Percentiles rank a stretch among this genome's conserved stretches.
These are phyloP conservation scores for Rhazya stricta DNA, from an alignment of 257 asterid species.

Conservation along the genomic window DNA sequence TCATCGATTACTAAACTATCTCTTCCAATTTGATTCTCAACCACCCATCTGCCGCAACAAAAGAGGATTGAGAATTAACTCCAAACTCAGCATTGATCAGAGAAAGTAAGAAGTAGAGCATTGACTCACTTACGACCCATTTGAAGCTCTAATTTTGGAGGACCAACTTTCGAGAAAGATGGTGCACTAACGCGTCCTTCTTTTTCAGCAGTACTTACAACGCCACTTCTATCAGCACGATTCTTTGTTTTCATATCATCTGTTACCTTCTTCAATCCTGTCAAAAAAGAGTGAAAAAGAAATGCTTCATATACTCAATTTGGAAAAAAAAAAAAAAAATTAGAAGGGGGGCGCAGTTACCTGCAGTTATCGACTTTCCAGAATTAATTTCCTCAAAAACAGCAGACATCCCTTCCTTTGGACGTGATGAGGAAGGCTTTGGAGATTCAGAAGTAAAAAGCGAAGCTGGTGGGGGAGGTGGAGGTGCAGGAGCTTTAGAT, in stretches of 20 bases:
- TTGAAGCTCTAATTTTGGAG: constrained; percentile 93
- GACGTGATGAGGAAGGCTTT: constrained; percentile 70
- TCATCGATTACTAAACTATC: constrained; percentile 83
- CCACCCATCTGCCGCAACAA: constrained; percentile 74
- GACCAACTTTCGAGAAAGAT: constrained; percentile 67
- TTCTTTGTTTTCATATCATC: constrained; percentile 94
- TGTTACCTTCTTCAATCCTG: constrained; percentile 91
- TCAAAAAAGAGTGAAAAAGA: constrained; percentile 6
- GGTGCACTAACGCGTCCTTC: constrained; percentile 44
- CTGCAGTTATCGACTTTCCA: constrained; percentile 74
- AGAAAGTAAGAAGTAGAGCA: constrained; percentile 11
- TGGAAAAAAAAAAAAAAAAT: neutral
- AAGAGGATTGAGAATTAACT: constrained; percentile 17
- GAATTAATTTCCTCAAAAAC: constrained; percentile 83
- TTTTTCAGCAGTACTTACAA: constrained; percentile 57
- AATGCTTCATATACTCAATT: neutral
- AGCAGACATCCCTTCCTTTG: constrained; percentile 92
- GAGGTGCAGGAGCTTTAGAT: constrained; percentile 72
- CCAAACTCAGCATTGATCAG: constrained; percentile 13
- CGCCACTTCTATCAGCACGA: constrained; percentile 65
- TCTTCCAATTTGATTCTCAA: constrained; percentile 88
- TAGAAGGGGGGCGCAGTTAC: constrained; percentile 30
- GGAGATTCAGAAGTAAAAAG: constrained; percentile 60
- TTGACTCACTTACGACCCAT: constrained; percentile 99
- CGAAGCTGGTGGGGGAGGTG: constrained; percentile 87